phyloP scores from a whole-genome alignment of 2,329 filamentous ascomycete species.

The Pyrenochaeta sp. region DNA sequence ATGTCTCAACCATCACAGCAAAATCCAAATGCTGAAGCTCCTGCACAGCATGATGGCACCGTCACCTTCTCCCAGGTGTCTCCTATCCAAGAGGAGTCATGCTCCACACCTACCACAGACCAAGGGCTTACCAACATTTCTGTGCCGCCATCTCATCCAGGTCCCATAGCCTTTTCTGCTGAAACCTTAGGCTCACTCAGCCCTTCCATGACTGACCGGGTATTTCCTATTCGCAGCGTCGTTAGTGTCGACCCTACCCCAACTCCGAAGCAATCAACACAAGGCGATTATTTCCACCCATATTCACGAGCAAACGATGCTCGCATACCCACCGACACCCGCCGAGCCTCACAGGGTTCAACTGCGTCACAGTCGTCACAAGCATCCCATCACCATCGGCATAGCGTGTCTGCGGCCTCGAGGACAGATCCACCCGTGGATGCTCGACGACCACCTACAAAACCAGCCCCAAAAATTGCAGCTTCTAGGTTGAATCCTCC shows the following conservation, averaged over 20 bases:
- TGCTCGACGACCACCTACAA: slow-evolving; percentile 18
- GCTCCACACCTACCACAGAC: slow-evolving; percentile 9
- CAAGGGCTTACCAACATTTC: slow-evolving; percentile 7
- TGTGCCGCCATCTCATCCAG: slow-evolving; percentile 14
- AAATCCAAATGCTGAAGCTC: slow-evolving; percentile 16
- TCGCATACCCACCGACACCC: slow-evolving; percentile 26
- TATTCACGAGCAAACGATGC: slow-evolving; percentile 35
- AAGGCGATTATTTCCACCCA: slow-evolving; percentile 50
- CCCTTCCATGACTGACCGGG: slow-evolving; percentile 64
- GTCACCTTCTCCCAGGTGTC: slow-evolving; percentile 18
- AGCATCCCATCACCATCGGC: slow-evolving; percentile 27
- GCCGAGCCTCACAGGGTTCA: slow-evolving; percentile 39
- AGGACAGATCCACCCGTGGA: slow-evolving; percentile 1
- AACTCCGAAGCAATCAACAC: slow-evolving; percentile 38
- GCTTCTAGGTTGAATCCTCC: slow-evolving; percentile 16
- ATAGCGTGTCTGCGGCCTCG: slow-evolving; percentile 4
- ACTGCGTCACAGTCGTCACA: slow-evolving; percentile 40
- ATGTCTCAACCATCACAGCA: slow-evolving; percentile 40
- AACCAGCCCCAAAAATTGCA: slow-evolving; percentile 13
- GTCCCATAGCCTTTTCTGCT: slow-evolving; percentile 22
- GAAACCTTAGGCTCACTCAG: slow-evolving; percentile 44
- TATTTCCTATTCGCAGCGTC: slow-evolving; percentile 84
- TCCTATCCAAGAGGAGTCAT: slow-evolving; percentile 22
- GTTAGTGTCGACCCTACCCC: slow-evolving; percentile 71
- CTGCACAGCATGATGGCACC: slow-evolving; percentile 8